Evolutionary conservation across 2,329 filamentous ascomycete species (phyloP), one percentile per base, ranked within the genome.

Genomic region (Ploettnerulaceae sp.): DNA sequence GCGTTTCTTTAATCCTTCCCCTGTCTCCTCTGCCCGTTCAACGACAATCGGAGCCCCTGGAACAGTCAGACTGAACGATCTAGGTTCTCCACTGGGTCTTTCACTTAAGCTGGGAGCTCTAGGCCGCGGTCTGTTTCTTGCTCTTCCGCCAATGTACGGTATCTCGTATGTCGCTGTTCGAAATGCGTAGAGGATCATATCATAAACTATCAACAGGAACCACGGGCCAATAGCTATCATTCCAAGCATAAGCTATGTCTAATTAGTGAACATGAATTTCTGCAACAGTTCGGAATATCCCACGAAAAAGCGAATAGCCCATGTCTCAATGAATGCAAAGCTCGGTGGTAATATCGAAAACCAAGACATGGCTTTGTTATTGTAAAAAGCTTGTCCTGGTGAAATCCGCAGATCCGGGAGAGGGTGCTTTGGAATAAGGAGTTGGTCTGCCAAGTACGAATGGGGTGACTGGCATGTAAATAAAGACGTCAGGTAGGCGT

Each of bases 241-340:
- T 18, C 76, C 80, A 48, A 84, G 72, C 47, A 83, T 57, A 24
- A 85, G 64, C 81, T 85, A 58, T 47, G 46, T 39, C n/a, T 33
- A 48, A 32, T 59, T 46, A 58, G 52, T 53, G 32, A 35, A 14
- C 26, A 8, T 17, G 17, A 7, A 12, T 34, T 24, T 32, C 12
- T 21, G 11, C 3, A 14, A n/a, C 14, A n/a, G 8, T 11, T 32
- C 5, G 18, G 21, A 38, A 40, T 25, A 38, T 63, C 77, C 60
- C 70, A 85, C 81, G 62, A 84, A 85, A 34, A 79, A 60, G 7
- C 78, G 72, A 35, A 75, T 74, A 47, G 79, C 68, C 79, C 79
- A 84, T 41, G 71, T 74, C 62, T 86, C 82, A 42, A 84, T 62
- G 29, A 70, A 68, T 32, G 69, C 72, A 44, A 83, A 69, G 47